These are phyloP conservation scores for Polytolypa hystricis DNA, from an alignment of 2,329 filamentous ascomycete species.

Conservation along the genomic window DNA sequence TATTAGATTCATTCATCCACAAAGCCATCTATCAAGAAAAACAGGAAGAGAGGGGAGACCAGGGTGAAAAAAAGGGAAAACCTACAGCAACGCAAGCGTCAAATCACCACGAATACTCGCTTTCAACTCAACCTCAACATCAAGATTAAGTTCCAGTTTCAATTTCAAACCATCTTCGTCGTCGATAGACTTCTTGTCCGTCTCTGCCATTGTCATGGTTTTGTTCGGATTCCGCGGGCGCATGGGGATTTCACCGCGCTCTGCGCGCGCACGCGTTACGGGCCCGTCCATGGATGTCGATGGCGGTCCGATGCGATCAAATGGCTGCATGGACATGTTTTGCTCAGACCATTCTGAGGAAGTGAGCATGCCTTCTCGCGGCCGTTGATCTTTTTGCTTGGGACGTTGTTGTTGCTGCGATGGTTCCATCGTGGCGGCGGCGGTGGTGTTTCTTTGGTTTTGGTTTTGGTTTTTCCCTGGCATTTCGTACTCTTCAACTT, in stretches of 20 bases:
- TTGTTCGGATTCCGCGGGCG: constrained; percentile 42
- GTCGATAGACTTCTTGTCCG: constrained; percentile 19
- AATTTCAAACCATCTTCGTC: constrained; percentile 40
- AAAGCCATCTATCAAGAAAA: too few species aligned
- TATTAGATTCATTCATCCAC: too few species aligned
- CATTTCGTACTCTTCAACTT: constrained; percentile 5
- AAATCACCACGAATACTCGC: constrained; percentile 55
- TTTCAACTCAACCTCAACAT: constrained; percentile 53
- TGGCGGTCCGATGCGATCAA: constrained; percentile 46
- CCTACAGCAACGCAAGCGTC: constrained; percentile 42
- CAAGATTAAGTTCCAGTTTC: constrained; percentile 49
- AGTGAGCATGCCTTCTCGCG: constrained; percentile 12
- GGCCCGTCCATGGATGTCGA: constrained; percentile 46
- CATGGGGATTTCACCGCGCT: constrained; percentile 45
- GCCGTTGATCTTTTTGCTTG: constrained; percentile 7
- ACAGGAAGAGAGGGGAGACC: constrained; percentile 1
- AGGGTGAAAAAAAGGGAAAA: constrained; percentile 9
- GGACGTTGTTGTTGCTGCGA: constrained; percentile 1
- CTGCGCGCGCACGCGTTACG: constrained; percentile 43
- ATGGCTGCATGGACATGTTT: constrained; percentile 41
- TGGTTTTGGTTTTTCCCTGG: constrained; percentile 12
- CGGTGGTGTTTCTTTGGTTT: constrained; percentile 9
- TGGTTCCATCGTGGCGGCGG: background rate
- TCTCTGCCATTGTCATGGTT: constrained; percentile 19
- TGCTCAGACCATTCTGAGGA: constrained; percentile 29